phyloP scores from a whole-genome alignment of 768 basidiomycete genomes.

The Lentinula guzmanii region DNA sequence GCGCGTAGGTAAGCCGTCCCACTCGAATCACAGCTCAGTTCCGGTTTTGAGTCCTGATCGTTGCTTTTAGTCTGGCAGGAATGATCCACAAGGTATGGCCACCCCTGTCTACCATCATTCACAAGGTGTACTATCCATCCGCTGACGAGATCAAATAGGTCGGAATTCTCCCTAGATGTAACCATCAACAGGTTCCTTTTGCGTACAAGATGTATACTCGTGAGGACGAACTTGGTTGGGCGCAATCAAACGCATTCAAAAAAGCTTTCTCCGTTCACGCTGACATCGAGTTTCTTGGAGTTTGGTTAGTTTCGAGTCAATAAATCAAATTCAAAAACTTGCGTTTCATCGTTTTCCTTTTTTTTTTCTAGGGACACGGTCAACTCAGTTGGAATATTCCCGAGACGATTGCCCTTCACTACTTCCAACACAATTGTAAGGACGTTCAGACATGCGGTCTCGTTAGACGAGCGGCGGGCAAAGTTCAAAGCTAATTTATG shows the following conservation, averaged over 20 bases:
- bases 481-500: constrained; percentile 29
- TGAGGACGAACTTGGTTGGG: constrained; percentile 17
- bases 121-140: neutral
- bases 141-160: constrained; percentile 21
- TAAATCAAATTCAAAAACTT: neutral
- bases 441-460: constrained; percentile 34
- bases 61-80: constrained; percentile 20
- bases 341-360: neutral
- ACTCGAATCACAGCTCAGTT: neutral
- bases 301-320: constrained; percentile 31
- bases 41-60: neutral
- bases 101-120: neutral
- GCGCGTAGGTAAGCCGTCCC: constrained; percentile 40
- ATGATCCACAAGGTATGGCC: constrained; percentile 46
- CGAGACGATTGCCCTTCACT: constrained; percentile 12
- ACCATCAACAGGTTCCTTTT: constrained; percentile 50
- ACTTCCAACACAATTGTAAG: constrained; percentile 23
- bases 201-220: constrained; percentile 53
- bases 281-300: constrained; percentile 47
- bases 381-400: constrained; percentile 10
- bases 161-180: constrained; percentile 51
- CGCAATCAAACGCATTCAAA: constrained; percentile 41
- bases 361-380: constrained; percentile 10
- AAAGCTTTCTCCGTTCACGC: constrained; percentile 40
- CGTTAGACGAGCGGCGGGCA: constrained; percentile 35